Evolutionary conservation across 208 protist genomes (phyloP), one percentile per base, ranked within the genome.

Genomic region (Leishmania gerbilli): DNA sequence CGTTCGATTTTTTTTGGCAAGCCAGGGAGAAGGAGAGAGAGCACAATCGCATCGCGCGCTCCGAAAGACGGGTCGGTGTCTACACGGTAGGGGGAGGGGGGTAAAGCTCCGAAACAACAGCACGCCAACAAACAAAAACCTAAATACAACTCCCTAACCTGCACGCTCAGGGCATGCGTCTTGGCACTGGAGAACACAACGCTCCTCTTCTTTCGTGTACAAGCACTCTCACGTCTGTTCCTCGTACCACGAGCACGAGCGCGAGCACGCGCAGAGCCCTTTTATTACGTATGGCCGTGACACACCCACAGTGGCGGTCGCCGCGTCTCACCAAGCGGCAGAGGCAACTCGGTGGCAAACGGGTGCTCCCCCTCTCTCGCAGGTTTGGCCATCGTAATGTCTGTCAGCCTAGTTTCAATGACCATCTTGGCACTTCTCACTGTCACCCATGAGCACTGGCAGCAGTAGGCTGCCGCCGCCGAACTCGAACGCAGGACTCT

Each of bases 361-460:
- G 60, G 83, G 55, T 85, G 82, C 34, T 40, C 45, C 13, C 40
- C 77, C n/a, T 81, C 77, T 17, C n/a, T 19, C 42, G 45, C 71
- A 31, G 71, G 27, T 60, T 76, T 69, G 34, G 55, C 27, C 69
- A 75, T 6, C 49, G 82, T 81, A 9, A 84, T 65, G 60, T 96
- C 89, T 31, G 89, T 85, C 47, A 95, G 77, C 24, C 77, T 85
- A 19, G 92, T 96, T 58, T 91, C 87, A 56, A 97, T 92, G 17
- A 84, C 76, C 45, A 85, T 90, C 68, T 81, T 81, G 11, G 79
- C 45, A 27, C 69, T 67, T 31, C 51, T 74, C 71, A 96, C 92
- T 19, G 94, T 95, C 42, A 95, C 83, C 91, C 92, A 97, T 47
- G 92, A 94, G 79, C 94, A 97, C 78, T 97, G 94, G 72, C 94